Evolutionary conservation across 805 yeast genomes (phyloP).

Genomic region (Jamesozyma jinghongensis): DNA sequence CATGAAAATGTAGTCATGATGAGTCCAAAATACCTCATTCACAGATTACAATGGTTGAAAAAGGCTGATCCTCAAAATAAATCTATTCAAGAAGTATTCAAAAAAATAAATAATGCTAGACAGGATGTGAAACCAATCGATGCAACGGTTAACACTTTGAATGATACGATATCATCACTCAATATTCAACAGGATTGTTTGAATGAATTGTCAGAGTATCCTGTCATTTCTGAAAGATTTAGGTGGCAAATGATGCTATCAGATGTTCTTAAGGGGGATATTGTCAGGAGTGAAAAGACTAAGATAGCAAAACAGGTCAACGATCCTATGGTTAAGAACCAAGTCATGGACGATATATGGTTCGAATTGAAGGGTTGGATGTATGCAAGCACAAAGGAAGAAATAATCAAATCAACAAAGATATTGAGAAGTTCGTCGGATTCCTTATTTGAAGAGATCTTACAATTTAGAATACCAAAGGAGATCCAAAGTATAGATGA

Average conservation of each 20-base stretch:
- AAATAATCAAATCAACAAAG: slow-evolving; percentile 61
- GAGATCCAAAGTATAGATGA: slow-evolving; percentile 28
- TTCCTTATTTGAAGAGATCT: slow-evolving; percentile 57
- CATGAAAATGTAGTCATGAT: slow-evolving; percentile 19
- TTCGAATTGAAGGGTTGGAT: slow-evolving; percentile 75
- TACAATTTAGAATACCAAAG: slow-evolving; percentile 50
- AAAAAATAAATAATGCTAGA: slow-evolving; percentile 2
- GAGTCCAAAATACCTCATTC: slow-evolving; percentile 20
- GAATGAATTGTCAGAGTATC: slow-evolving; percentile 22
- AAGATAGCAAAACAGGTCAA: slow-evolving; percentile 46
- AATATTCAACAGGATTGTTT: slow-evolving; percentile 5
- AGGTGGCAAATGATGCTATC: slow-evolving; percentile 96
- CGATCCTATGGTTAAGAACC: slow-evolving; percentile 21
- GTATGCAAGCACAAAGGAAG: slow-evolving; percentile 69
- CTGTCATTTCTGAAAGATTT: slow-evolving; percentile 56
- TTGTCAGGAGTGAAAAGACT: slow-evolving; percentile 81
- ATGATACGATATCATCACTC: not conserved
- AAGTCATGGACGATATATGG: slow-evolving; percentile 53
- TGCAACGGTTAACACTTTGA: not conserved
- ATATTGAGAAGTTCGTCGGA: slow-evolving; percentile 67
- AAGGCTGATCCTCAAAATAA: slow-evolving; percentile 38
- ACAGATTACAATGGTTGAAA: slow-evolving; percentile 25
- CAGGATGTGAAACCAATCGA: not conserved
- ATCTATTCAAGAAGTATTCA: slow-evolving; percentile 9
- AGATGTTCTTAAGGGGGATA: slow-evolving; percentile 89